phyloP scores from a whole-genome alignment of 495 filamentous ascomycete genomes.

The Penicillium coffeae region DNA sequence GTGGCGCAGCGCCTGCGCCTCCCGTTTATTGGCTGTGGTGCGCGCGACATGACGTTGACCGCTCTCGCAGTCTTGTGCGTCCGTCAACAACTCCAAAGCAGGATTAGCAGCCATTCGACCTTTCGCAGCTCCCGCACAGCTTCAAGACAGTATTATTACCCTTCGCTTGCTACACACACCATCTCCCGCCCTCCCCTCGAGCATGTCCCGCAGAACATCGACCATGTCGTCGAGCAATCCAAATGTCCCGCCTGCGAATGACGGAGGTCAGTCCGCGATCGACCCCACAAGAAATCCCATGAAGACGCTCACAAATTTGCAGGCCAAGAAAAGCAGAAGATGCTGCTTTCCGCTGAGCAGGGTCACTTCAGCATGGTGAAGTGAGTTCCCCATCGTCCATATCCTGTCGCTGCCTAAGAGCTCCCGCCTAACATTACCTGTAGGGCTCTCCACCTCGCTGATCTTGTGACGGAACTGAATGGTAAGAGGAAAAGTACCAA shows the following conservation, averaged over 20 bases:
- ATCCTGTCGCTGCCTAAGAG: slow-evolving; percentile 1
- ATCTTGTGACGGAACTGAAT: slow-evolving; percentile 93
- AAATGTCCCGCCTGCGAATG: slow-evolving; percentile 32
- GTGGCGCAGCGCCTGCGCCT: slow-evolving; percentile 33
- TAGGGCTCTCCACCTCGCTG: slow-evolving; percentile 87
- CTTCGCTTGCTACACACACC: neutral
- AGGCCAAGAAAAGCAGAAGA: slow-evolving; percentile 83
- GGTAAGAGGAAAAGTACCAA: too few relatives aligned
- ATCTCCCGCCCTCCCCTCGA: slow-evolving; percentile 19
- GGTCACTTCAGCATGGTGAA: slow-evolving; percentile 78
- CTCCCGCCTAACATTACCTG: slow-evolving; percentile 14
- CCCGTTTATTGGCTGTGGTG: slow-evolving; percentile 11
- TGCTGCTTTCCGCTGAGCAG: slow-evolving; percentile 68
- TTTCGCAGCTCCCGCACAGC: slow-evolving; percentile 16
- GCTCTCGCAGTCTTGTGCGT: slow-evolving; percentile 31
- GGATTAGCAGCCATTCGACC: slow-evolving; percentile 24
- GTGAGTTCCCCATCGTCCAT: slow-evolving; percentile 34
- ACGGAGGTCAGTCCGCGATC: slow-evolving; percentile 37
- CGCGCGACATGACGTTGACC: slow-evolving; percentile 38
- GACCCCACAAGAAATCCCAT: slow-evolving; percentile 2
- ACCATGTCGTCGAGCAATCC: slow-evolving; percentile 37
- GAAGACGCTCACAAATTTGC: slow-evolving; percentile 16
- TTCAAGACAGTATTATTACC: neutral
- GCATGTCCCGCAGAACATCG: slow-evolving; percentile 47
- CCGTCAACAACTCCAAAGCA: slow-evolving; percentile 34